These are phyloP conservation scores for Coniochaeta sp. DNA, from an alignment of 2,329 filamentous ascomycete species.

Conservation along the genomic window DNA sequence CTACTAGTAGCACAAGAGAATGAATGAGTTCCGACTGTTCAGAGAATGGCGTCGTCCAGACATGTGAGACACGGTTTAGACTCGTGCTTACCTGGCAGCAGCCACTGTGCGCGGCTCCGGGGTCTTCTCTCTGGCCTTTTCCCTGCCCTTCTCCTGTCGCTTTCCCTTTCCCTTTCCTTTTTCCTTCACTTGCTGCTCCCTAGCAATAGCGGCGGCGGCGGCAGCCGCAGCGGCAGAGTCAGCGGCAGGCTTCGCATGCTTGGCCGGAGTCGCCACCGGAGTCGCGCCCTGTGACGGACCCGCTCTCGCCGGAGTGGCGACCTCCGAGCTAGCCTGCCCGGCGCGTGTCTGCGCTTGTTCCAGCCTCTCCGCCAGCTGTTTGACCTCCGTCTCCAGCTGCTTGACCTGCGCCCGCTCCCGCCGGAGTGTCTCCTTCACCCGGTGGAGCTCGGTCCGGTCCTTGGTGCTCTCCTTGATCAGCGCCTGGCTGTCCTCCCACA, in stretches of 20 bases:
- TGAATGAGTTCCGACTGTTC: too few species aligned
- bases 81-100: too few species aligned
- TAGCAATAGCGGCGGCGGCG: background rate
- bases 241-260: background rate
- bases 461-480: background rate
- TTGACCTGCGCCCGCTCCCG: background rate
- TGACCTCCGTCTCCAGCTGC: background rate
- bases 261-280: background rate
- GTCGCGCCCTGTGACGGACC: too few species aligned
- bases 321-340: too few species aligned
- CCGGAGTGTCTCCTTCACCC: background rate
- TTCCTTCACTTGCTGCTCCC: background rate
- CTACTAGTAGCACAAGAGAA: too few species aligned
- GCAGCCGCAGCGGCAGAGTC: background rate
- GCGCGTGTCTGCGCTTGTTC: too few species aligned
- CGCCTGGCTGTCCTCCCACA: background rate
- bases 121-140: background rate
- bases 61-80: too few species aligned
- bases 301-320: too few species aligned
- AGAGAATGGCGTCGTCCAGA: too few species aligned
- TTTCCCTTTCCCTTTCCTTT: background rate
- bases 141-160: background rate
- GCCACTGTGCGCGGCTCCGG: too few species aligned
- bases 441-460: background rate
- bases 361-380: background rate